Base-by-base conservation (phyloP, 139 green algal species). In the Trebouxia sp. region DNA sequence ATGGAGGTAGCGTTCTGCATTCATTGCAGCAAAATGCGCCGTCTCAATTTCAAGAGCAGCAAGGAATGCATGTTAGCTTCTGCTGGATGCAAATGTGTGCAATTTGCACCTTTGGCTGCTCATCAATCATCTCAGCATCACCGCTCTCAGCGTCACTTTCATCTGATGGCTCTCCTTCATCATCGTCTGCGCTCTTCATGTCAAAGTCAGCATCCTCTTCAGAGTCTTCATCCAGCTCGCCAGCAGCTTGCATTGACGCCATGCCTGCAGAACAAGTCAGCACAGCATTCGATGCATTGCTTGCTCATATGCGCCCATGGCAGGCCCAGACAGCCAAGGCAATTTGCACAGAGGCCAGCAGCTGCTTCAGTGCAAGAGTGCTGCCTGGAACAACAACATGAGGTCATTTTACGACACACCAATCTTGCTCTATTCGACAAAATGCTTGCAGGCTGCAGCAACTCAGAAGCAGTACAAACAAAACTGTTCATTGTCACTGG, bases 121-220 rank as follows among this genome's bases (percentile, higher is more conserved):
- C 67, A 28, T 51, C 41, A 37, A 55, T 56, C 39, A 56, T 56
- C 22, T 51, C 69, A 56, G 69, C 38, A 41, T 53, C 69, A 22
- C 69, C 69, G 24, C 69, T 53, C 24, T 77, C 72, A 37, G 72
- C 72, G 12, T 65, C 45, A 17, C 72, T 79, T 1, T 79, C n/a
- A 45, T 42, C 72, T 79, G 72, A 47, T 15, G 39, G 85, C 41
- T 91, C 89, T 65, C 90, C 87, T 65, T 93, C 91, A 22, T 94
- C 92, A 24, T 91, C 87, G 47, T 91, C 90, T 47, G 80, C 84
- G 12, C 28, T 45, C 55, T 87, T 83, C 58, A 58, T 76, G 39
- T 30, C 81, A 84, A 90, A 92, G 82, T 90, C 88, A 39, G 83
- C 87, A 47, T 92, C 87, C 41, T 91, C 85, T 26, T 92, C 88